Evolutionary conservation across 2,329 filamentous ascomycete genomes (phyloP), one percentile per base, ranked within the genome.

Genomic region (Ramularia collo-cygni): DNA sequence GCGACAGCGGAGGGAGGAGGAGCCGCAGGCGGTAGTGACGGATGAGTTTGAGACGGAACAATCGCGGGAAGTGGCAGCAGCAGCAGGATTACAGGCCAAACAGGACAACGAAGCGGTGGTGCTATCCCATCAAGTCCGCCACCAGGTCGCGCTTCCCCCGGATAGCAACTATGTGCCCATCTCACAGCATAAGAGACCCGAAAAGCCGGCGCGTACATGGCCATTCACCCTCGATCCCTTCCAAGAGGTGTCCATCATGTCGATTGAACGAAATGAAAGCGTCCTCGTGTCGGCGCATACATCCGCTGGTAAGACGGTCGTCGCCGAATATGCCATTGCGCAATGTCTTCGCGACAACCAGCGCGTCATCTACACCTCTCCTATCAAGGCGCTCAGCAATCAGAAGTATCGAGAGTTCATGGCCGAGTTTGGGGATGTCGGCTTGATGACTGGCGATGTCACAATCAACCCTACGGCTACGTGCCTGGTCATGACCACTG

Each of bases 381-480:
- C 92, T 1, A 98, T 98, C 73, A 98, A 98, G 68, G 92, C 92
- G 8, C 71, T 98, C 55, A 96, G 89, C 66, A 98, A 98, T 66
- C 92, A 98, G 61, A 98, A 98, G 63, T 98, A 94, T 64, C 77
- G 92, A 70, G 92, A 98, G 61, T 98, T 98, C 64, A 81, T 85
- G 53, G 86, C 85, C 29, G 86, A 95, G 43, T 98, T 98, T 67
- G 90, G 89, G 43, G 92, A 98, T 60, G 90, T 95, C 37, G 92
- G 92, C 43, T 73, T 98, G 46, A 96, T 98, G 90, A 98, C 92
- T 4, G 92, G 92, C 58, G 92, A 98, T 75, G 90, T 96, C 48
- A 98, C 92, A 16, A 98, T 98, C 66, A 98, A 98, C 63, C 93
- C 93, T 3, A 96, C 92, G 3, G 92, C 92, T 10, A 96, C 89